Evolutionary conservation across 2,329 filamentous ascomycete species (phyloP).

Genomic region (Trichothecium sympodiale): DNA sequence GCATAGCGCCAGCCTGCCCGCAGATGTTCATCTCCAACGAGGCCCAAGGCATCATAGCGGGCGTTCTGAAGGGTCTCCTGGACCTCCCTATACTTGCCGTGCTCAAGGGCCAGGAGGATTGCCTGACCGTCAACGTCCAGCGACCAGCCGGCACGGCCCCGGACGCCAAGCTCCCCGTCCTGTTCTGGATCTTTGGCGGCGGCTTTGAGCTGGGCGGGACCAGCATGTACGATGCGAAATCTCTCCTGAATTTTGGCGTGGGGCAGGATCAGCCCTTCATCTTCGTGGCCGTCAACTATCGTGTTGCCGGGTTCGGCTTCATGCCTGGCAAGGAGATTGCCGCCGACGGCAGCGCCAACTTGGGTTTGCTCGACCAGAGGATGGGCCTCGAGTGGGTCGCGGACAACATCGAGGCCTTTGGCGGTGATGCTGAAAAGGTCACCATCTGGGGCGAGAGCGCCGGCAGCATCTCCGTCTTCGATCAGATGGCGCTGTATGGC

Average conservation of each 20-base stretch:
- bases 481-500: conserved; percentile 65
- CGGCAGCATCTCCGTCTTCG: conserved; percentile 60
- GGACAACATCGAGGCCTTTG: conserved; percentile 67
- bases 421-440: conserved; percentile 67
- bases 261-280: conserved; percentile 44
- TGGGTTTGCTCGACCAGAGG: conserved; percentile 63
- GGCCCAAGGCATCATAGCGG: conserved; percentile 23
- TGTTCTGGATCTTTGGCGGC: conserved; percentile 63
- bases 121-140: conserved; percentile 48
- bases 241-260: conserved; percentile 33
- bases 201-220: conserved; percentile 46
- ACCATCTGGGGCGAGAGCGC: conserved; percentile 71
- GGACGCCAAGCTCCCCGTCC: conserved; percentile 48
- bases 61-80: conserved; percentile 37
- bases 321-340: conserved; percentile 57
- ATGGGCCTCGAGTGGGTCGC: conserved; percentile 65
- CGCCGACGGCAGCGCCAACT: conserved; percentile 55
- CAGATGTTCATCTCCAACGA: conserved; percentile 54
- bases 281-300: conserved; percentile 70
- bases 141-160: conserved; percentile 45
- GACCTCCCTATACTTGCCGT: conserved; percentile 50
- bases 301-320: conserved; percentile 65
- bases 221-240: conserved; percentile 39
- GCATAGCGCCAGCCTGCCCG: conserved; percentile 52
- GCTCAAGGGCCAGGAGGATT: conserved; percentile 51